Evolutionary conservation across 495 filamentous ascomycete species (phyloP).

Genomic region (Penicillium soppii): DNA sequence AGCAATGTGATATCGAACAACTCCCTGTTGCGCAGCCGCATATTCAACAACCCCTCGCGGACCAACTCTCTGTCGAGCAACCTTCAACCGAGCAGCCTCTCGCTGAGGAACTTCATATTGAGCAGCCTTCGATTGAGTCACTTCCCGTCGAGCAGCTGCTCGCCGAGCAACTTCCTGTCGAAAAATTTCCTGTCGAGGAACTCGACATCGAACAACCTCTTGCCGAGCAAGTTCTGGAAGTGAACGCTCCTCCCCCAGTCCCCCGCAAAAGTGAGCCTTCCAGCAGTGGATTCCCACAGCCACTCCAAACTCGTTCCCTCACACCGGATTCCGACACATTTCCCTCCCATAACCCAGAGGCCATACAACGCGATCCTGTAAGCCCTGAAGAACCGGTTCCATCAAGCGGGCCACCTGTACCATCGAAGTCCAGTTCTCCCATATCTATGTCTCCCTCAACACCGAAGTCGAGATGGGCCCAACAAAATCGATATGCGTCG

Average conservation of each 20-base stretch:
- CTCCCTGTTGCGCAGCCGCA: no score
- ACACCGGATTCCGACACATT: constrained; percentile 2
- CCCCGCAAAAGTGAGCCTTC: constrained; percentile 18
- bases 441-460: constrained; percentile 32
- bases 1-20: no score
- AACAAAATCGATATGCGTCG: constrained; percentile 31
- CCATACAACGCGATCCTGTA: constrained; percentile 13
- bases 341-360: constrained; percentile 9
- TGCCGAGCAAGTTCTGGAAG: constrained; percentile 15
- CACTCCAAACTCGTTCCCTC: not conserved
- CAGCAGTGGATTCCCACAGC: not conserved
- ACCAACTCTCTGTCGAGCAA: no score
- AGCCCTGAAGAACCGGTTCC: constrained; percentile 17
- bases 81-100: no score
- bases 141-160: no score
- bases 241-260: constrained; percentile 10
- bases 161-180: no score
- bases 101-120: no score
- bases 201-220: constrained; percentile 15
- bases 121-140: no score
- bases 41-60: no score
- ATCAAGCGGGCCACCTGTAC: constrained; percentile 33
- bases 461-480: constrained; percentile 28
- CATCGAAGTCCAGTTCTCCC: constrained; percentile 42
- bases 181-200: not conserved